Evolutionary conservation across 768 basidiomycete species (phyloP), one percentile per base, ranked within the genome.

Genomic region (Trametes sanguinea): DNA sequence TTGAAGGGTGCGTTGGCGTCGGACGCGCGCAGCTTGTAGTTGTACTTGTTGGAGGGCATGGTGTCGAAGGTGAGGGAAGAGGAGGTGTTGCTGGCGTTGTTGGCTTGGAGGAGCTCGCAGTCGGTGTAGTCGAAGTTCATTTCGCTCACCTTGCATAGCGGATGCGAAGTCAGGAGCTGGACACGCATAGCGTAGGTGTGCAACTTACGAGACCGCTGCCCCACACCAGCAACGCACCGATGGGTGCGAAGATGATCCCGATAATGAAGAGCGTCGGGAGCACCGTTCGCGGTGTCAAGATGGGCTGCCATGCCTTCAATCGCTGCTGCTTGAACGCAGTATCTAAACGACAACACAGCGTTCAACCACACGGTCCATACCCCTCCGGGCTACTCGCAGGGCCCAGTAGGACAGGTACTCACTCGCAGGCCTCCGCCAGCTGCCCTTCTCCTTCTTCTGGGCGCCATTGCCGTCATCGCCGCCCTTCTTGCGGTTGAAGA

Each of bases 291-390:
- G 97, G 97, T 4, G 95, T 98, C 50, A 98, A 83, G 73, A 99
- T 98, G 8, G 97, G 97, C 82, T 99, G 97, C 97, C 97, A 99
- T 71, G 97, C 97, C 80, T 98, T 98, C 72, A 99, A 85, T 58
- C 97, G 90, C 76, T 99, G 97, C 75, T 99, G 97, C 78, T 97
- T 98, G 85, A 97, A 98, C 43, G 95, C 96, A 61, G 95, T 98
- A 77, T 98, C 94, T 97, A 75, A 52, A 46, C 45, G 45, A 46
- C 45, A 17, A 27, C 45, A 46, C 8, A 9, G 7, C 45, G 48
- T 50, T 22, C 1, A 22, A 22, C 17, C 48, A 14, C 30, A 4
- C 29, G 30, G 3, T 2, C 30, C 14, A 13, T 29, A 6, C 30
- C 27, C 16, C 17, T 13, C 29, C 11, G 6, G 14, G 9, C 29